These are phyloP conservation scores for Geosmithia flava DNA, from an alignment of 2,329 filamentous ascomycete genomes.

Conservation along the genomic window DNA sequence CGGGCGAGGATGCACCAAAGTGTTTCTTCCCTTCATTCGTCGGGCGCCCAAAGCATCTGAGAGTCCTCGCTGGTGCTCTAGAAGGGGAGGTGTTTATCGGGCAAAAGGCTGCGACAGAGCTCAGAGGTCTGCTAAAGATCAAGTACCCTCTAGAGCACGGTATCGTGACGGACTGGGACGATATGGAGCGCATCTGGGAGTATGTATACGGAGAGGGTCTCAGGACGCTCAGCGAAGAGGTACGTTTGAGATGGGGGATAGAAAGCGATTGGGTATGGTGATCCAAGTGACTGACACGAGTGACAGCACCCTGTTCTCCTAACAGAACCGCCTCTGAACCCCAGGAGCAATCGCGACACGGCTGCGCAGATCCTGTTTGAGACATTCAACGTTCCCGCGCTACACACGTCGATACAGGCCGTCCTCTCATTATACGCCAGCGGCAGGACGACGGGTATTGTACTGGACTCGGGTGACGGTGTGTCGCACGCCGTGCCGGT, in stretches of 20 bases:
- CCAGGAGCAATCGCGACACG: slow-evolving; percentile 86
- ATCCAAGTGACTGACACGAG: slow-evolving; percentile 6
- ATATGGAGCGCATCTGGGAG: slow-evolving; percentile 99
- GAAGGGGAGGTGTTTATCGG: slow-evolving; percentile 98
- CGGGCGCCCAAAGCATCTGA: slow-evolving; percentile 85
- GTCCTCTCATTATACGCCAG: slow-evolving; percentile 93
- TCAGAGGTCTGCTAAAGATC: slow-evolving; percentile 90
- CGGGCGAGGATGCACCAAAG: slow-evolving; percentile 89
- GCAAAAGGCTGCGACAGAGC: slow-evolving; percentile 72
- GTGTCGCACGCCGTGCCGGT: slow-evolving; percentile 96
- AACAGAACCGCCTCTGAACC: slow-evolving; percentile 92
- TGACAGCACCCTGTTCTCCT: slow-evolving; percentile 80
- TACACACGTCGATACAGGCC: slow-evolving; percentile 95
- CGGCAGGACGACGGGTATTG: slow-evolving; percentile 89
- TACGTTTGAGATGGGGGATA: slow-evolving; percentile 20
- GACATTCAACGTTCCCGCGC: slow-evolving; percentile 93
- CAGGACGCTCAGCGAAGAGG: slow-evolving; percentile 95
- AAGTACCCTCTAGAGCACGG: slow-evolving; percentile 92
- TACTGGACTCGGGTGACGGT: slow-evolving; percentile 88
- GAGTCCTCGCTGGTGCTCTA: slow-evolving; percentile 88
- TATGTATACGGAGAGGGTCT: slow-evolving; percentile 93
- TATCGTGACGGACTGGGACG: slow-evolving; percentile 98
- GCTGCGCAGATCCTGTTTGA: slow-evolving; percentile 97
- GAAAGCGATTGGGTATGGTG: background rate
- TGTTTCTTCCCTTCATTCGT: slow-evolving; percentile 98